Evolutionary conservation across 78 protist genomes (phyloP).

Genomic region (Dictyostelium intermedium): DNA sequence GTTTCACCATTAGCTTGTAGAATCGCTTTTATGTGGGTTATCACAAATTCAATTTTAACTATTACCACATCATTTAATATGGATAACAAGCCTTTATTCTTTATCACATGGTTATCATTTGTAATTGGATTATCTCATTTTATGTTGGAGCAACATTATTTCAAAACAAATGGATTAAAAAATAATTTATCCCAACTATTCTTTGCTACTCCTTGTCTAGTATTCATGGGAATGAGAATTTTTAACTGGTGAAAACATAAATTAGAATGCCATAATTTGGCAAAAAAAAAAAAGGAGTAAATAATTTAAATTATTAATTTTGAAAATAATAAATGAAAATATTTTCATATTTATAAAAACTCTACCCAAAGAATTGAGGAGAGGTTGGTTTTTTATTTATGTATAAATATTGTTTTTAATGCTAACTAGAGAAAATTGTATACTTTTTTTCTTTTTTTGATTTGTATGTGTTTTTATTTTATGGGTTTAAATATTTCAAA

Average conservation of each 20-base stretch:
- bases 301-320: too few relatives aligned
- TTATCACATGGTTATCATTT: not conserved
- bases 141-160: not conserved
- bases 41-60: not conserved
- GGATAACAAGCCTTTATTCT: not conserved
- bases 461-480: not conserved
- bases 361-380: not conserved
- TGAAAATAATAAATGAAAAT: too few relatives aligned
- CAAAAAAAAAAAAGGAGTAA: too few relatives aligned
- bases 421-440: not conserved
- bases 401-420: not conserved
- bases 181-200: not conserved
- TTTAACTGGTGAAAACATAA: not conserved
- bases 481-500: not conserved
- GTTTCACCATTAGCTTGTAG: not conserved
- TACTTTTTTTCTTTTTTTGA: not conserved
- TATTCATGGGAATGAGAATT: not conserved
- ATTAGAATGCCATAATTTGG: too few relatives aligned
- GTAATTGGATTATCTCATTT: not conserved
- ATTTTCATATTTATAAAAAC: too few relatives aligned
- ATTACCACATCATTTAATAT: not conserved
- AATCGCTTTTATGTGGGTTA: not conserved
- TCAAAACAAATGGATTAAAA: not conserved
- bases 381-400: not conserved
- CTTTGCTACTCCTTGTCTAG: not conserved